phyloP scores from a whole-genome alignment of 1,284 basidiomycete genomes.

The Fomitopsis schrenkii region DNA sequence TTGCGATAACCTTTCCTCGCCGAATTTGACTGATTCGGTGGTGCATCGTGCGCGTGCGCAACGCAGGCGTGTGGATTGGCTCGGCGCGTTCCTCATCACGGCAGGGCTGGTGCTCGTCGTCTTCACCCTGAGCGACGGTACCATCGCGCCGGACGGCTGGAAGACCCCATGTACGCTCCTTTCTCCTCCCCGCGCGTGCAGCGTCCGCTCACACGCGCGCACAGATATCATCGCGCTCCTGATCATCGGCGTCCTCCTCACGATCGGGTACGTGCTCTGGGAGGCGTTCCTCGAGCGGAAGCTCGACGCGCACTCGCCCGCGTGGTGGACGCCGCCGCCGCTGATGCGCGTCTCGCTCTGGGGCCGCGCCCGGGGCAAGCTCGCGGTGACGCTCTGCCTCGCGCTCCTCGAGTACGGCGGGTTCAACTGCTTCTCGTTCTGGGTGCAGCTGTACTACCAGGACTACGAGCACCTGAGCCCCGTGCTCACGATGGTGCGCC shows the following conservation, averaged over 20 bases:
- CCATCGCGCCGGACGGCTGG: slow-evolving; percentile 70
- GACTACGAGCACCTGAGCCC: slow-evolving; percentile 51
- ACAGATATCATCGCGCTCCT: slow-evolving; percentile 61
- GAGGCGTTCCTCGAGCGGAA: slow-evolving; percentile 56
- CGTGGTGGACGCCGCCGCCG: slow-evolving; percentile 50
- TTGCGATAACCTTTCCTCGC: not conserved
- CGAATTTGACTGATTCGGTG: not conserved
- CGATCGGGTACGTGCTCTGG: slow-evolving; percentile 65
- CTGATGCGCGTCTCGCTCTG: slow-evolving; percentile 73
- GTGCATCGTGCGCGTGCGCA: not conserved
- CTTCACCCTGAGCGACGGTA: slow-evolving; percentile 77
- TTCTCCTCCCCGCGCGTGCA: not conserved
- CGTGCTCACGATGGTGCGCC: slow-evolving; percentile 69
- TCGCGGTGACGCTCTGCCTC: slow-evolving; percentile 63
- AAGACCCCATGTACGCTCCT: slow-evolving; percentile 59
- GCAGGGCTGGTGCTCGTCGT: slow-evolving; percentile 74
- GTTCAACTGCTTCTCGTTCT: slow-evolving; percentile 56
- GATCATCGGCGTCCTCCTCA: slow-evolving; percentile 55
- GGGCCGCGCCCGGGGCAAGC: slow-evolving; percentile 59
- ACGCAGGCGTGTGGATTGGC: slow-evolving; percentile 68
- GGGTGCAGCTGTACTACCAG: slow-evolving; percentile 70
- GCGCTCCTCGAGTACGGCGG: slow-evolving; percentile 69
- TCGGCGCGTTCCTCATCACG: slow-evolving; percentile 75
- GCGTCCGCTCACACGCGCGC: not conserved
- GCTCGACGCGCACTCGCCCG: slow-evolving; percentile 21